Conservation (phyloP, 768 basidiomycete genomes). For the Xanthoconium purpureum region DNA sequence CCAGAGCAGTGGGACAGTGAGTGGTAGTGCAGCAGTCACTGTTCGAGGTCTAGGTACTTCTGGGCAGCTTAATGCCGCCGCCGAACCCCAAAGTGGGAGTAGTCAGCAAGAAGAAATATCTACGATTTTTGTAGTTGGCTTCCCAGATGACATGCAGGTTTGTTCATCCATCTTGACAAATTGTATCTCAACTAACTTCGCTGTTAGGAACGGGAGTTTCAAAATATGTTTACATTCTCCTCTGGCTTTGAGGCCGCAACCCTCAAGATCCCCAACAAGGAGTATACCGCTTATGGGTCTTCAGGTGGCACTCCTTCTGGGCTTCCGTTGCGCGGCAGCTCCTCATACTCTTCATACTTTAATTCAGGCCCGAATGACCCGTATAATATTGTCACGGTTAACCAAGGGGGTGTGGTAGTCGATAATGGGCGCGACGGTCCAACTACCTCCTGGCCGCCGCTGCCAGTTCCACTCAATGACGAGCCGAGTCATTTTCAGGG, state of each 20-base stretch:
- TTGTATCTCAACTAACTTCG: slow-evolving; percentile 15
- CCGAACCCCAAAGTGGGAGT: slow-evolving; percentile 23
- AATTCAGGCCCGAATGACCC: slow-evolving; percentile 66
- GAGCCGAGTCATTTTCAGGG: slow-evolving; percentile 35
- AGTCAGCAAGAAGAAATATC: slow-evolving; percentile 80
- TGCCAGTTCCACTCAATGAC: slow-evolving; percentile 30
- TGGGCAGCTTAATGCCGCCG: slow-evolving; percentile 25
- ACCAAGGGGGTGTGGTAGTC: slow-evolving; percentile 80
- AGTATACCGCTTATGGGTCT: slow-evolving; percentile 70
- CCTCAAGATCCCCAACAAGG: slow-evolving; percentile 94
- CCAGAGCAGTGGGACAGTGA: slow-evolving; percentile 38
- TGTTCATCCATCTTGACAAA: slow-evolving; percentile 30
- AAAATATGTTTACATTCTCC: slow-evolving; percentile 98
- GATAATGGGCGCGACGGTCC: slow-evolving; percentile 72
- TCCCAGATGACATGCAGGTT: slow-evolving; percentile 98
- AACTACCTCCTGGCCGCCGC: slow-evolving; percentile 64
- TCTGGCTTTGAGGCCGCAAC: slow-evolving; percentile 96
- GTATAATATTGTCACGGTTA: slow-evolving; percentile 79
- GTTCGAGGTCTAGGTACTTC: slow-evolving; percentile 29
- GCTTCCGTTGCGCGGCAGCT: slow-evolving; percentile 35
- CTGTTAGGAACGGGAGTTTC: slow-evolving; percentile 92
- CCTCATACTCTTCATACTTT: slow-evolving; percentile 36
- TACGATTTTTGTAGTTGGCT: slow-evolving; percentile 97
- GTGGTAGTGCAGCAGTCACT: slow-evolving; percentile 14
- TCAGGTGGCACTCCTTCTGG: slow-evolving; percentile 36